Conservation (phyloP, 225 moss, liverwort and hornwort genomes). For the Bryoerythrophyllum caledonicum region DNA sequence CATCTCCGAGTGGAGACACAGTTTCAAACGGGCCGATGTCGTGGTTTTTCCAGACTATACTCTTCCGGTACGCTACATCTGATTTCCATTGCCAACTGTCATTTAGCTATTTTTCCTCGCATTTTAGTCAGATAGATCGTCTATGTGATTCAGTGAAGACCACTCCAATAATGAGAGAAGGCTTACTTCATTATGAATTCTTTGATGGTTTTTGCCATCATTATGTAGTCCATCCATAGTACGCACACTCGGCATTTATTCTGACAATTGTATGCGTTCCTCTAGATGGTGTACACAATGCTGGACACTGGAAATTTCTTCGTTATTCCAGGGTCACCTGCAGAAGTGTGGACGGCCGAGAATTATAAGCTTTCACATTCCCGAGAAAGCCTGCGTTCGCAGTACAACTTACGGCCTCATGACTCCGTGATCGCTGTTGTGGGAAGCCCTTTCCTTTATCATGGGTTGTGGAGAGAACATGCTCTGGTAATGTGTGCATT, state of each 20-base stretch:
- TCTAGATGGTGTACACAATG: constrained; percentile 59
- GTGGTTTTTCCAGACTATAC: constrained; percentile 82
- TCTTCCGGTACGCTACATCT: constrained; percentile 60
- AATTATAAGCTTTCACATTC: constrained; percentile 60
- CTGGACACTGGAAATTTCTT: constrained; percentile 76
- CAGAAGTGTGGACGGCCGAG: constrained; percentile 71
- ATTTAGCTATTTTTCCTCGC: not conserved
- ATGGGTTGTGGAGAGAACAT: constrained; percentile 82
- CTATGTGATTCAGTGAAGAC: not conserved
- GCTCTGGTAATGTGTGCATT: constrained; percentile 80
- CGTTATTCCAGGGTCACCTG: constrained; percentile 82
- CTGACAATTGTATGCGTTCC: constrained; percentile 10
- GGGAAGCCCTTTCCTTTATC: constrained; percentile 71
- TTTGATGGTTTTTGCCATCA: not conserved
- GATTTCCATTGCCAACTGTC: not conserved
- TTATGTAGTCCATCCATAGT: not conserved
- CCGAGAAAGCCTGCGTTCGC: constrained; percentile 57
- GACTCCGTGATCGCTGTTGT: constrained; percentile 68
- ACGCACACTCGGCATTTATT: not conserved
- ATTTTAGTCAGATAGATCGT: not conserved
- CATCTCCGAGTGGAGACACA: constrained; percentile 49
- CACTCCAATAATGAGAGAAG: not conserved
- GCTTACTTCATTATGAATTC: not conserved
- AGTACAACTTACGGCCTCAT: constrained; percentile 41
- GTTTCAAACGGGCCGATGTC: constrained; percentile 76